phyloP scores from a whole-genome alignment of 108 stramenopile genomes.

The Skeletonema marinoi region DNA sequence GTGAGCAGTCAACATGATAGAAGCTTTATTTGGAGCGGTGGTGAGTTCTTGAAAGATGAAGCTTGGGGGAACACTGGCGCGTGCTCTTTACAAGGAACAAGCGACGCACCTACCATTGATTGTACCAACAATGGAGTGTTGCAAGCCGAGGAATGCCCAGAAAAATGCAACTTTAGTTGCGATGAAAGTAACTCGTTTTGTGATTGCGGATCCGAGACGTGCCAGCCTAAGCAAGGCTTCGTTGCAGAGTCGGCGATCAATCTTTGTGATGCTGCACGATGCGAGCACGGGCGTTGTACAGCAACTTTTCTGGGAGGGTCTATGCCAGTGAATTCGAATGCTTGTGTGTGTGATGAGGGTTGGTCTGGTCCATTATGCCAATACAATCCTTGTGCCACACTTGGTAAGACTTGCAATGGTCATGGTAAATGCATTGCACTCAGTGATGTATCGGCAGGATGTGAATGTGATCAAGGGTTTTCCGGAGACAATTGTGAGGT shows the following conservation, averaged over 20 bases:
- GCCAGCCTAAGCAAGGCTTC: conserved; percentile 58
- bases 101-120: conserved; percentile 22
- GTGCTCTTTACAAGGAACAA: conserved; percentile 25
- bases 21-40: conserved; percentile 54
- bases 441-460: conserved; percentile 19
- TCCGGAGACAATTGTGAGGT: conserved; percentile 39
- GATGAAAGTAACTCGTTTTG: conserved; percentile 38
- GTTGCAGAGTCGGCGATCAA: conserved; percentile 42
- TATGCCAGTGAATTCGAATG: conserved; percentile 19
- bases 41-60: conserved; percentile 31
- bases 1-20: conserved; percentile 63
- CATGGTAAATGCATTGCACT: conserved; percentile 38
- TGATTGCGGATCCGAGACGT: conserved; percentile 57
- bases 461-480: conserved; percentile 42
- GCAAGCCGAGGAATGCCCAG: conserved; percentile 47
- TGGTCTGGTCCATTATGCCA: conserved; percentile 49
- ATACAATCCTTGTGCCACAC: conserved; percentile 30
- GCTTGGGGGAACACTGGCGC: conserved; percentile 53
- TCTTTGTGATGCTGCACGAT: conserved; percentile 54
- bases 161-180: conserved; percentile 34
- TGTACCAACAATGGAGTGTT: conserved; percentile 26
- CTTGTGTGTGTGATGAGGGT: conserved; percentile 48
- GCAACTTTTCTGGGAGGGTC: conserved; percentile 55
- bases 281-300: conserved; percentile 53
- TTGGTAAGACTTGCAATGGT: conserved; percentile 28